Percentiles rank a stretch among this genome's conserved stretches.
phyloP scores from a whole-genome alignment of 495 filamentous ascomycete genomes.

The Aeminium ludgeri region DNA sequence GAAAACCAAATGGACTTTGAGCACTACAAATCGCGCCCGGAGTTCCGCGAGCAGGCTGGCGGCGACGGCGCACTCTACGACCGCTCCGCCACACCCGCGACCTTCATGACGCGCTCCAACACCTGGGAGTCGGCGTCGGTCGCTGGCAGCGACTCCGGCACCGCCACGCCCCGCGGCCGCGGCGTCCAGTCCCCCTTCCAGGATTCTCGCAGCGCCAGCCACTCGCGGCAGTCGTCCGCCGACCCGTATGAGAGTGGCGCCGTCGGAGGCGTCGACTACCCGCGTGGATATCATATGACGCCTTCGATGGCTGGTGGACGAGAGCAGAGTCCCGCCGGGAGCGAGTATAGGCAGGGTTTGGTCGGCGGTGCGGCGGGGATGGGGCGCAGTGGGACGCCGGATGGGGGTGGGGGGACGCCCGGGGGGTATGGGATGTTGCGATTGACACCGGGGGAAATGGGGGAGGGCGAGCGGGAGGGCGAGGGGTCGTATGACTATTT shows the following conservation, averaged over 20 bases:
- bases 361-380: conserved; percentile 21
- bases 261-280: conserved; percentile 20
- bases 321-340: conserved; percentile 17
- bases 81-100: conserved; percentile 20
- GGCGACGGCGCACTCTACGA: conserved; percentile 39
- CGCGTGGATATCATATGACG: conserved; percentile 24
- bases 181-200: not conserved
- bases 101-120: conserved; percentile 6
- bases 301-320: conserved; percentile 16
- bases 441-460: not conserved
- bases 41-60: conserved; percentile 77
- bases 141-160: not conserved
- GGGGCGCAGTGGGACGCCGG: conserved; percentile 15
- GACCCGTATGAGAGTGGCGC: conserved; percentile 7
- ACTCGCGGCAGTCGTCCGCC: conserved; percentile 14
- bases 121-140: conserved; percentile 14
- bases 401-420: not conserved
- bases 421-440: conserved; percentile 8
- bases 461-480: conserved; percentile 3
- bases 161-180: conserved; percentile 3
- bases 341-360: conserved; percentile 9
- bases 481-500: conserved; percentile 19
- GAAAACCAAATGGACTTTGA: conserved; percentile 85
- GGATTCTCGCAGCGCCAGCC: conserved; percentile 14
- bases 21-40: conserved; percentile 73